phyloP scores from a whole-genome alignment of 805 yeast species.

The Pichia sporocuriosa region DNA sequence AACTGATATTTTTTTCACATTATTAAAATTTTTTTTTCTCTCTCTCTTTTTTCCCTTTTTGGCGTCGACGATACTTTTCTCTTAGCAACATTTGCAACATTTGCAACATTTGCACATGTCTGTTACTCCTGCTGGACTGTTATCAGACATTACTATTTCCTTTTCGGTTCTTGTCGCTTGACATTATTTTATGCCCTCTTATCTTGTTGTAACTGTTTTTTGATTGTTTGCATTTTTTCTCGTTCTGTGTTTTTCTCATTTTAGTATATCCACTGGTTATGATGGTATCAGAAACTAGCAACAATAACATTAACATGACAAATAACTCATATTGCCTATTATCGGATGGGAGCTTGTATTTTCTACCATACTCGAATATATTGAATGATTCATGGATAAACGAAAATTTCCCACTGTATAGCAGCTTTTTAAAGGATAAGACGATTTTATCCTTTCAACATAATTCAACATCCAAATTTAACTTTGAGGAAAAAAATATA shows the following conservation, averaged over 20 bases:
- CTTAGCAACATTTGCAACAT: background rate
- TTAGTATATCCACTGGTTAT: background rate
- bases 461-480: too few species aligned
- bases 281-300: slow-evolving; percentile 1
- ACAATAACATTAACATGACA: slow-evolving; percentile 1
- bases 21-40: slow-evolving; percentile 2
- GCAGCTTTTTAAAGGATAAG: slow-evolving; percentile 21
- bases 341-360: slow-evolving; percentile 17
- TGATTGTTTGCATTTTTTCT: background rate
- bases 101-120: too few species aligned
- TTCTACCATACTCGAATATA: slow-evolving; percentile 13
- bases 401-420: slow-evolving; percentile 13
- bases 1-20: slow-evolving; percentile 1
- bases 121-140: too few species aligned
- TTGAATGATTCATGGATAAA: background rate
- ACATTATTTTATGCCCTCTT: too few species aligned
- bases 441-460: slow-evolving; percentile 24
- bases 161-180: too few species aligned
- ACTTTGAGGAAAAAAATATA: background rate
- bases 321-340: slow-evolving; percentile 15
- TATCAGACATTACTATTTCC: too few species aligned
- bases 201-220: too few species aligned
- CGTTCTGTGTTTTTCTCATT: background rate
- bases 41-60: background rate
- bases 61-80: background rate